These are phyloP conservation scores for Agaricus blazei DNA, from an alignment of 768 basidiomycete genomes.

Conservation along the genomic window DNA sequence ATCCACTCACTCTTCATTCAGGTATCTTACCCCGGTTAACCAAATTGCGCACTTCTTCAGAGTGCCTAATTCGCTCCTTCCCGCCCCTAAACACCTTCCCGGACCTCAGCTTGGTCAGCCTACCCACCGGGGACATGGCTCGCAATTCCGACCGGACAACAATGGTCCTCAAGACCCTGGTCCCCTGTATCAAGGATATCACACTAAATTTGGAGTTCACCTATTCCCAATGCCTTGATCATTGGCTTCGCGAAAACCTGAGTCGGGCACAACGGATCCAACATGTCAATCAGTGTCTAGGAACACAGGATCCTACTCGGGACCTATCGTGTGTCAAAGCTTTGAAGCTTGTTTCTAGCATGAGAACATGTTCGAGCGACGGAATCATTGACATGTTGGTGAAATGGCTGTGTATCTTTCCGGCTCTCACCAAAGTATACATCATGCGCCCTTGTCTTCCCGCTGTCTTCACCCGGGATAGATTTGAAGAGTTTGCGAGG, in stretches of 20 bases:
- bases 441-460: conserved; percentile 9
- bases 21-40: conserved; percentile 1
- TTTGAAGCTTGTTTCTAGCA: conserved; percentile 3
- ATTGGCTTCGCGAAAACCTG: conserved; percentile 5
- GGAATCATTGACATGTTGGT: conserved; percentile 1
- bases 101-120: neutral
- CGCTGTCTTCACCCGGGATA: neutral
- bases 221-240: conserved; percentile 2
- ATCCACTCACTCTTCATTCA: conserved; percentile 3
- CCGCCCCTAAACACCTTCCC: conserved; percentile 5
- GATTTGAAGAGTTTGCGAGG: conserved; percentile 5
- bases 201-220: conserved; percentile 6
- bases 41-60: conserved; percentile 4
- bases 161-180: conserved; percentile 6
- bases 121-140: conserved; percentile 11
- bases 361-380: conserved; percentile 2
- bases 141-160: conserved; percentile 1
- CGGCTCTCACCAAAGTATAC: conserved; percentile 2
- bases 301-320: neutral
- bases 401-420: conserved; percentile 10
- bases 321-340: conserved; percentile 1
- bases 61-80: conserved; percentile 9
- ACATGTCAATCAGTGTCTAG: neutral
- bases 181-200: conserved; percentile 8
- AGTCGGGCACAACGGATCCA: neutral